Evolutionary conservation across 2,329 filamentous ascomycete species (phyloP), one percentile per base, ranked within the genome.

Genomic region (Pseudocercospora musae): DNA sequence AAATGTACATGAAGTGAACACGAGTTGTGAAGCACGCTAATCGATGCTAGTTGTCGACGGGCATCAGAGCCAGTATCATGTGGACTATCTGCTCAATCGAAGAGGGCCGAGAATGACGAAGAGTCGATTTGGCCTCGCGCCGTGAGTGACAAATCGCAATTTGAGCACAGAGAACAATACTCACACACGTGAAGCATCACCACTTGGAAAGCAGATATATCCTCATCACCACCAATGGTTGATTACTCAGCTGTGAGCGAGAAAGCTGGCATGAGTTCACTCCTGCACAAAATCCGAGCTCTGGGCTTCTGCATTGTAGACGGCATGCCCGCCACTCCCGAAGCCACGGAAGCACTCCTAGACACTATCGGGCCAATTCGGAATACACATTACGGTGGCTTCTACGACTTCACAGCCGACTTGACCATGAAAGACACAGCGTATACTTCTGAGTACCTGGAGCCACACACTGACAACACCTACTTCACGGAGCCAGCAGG

Each of bases 401-500:
- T 90, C 76, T 90, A 88, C 80, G 94, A 97, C 77, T 98, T 98
- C 76, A 90, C 91, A 0, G 89, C 93, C 4, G 90, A 97, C 75
- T 84, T 97, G 23, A 89, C 91, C 27, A 89, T 89, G 72, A 93
- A 93, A 67, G 75, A 77, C 57, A 77, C 75, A 18, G 75, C 75
- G 3, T 99, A 98, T 78, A 97, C 94, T 1, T 92, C 89, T 70
- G 82, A 95, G 56, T 87, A 88, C 0, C 84, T 99, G 2, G 86
- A 87, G 20, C 89, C 90, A 0, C 95, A 99, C 76, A 98, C 94
- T 0, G 95, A 99, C 78, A 98, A 87, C 6, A 96, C 94, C 0
- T 98, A 99, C 77, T 98, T 98, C 78, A 92, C 87, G 21, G 94
- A 98, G 66, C 94, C 95, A 0, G 88, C 91, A 1, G 92, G 94